Evolutionary conservation across 1,139 yeast species (phyloP).

Genomic region (Taphrina communis): DNA sequence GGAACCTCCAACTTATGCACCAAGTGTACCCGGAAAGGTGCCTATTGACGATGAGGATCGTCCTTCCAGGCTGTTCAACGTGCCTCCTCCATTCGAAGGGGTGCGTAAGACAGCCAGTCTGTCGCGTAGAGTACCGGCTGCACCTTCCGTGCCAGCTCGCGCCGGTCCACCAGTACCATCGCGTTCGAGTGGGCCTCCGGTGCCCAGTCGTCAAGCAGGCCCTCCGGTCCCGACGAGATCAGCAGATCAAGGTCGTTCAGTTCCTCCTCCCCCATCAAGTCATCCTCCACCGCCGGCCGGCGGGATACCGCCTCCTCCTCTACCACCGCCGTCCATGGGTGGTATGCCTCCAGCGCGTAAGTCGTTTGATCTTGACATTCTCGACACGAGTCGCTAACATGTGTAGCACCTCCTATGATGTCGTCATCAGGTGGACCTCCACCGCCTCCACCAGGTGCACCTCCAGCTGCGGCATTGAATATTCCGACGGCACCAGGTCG

Average conservation of each 20-base stretch:
- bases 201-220: slow-evolving; percentile 54
- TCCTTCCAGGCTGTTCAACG: slow-evolving; percentile 43
- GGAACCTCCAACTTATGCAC: slow-evolving; percentile 41
- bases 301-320: slow-evolving; percentile 47
- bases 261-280: slow-evolving; percentile 38
- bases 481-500: slow-evolving; percentile 55
- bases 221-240: slow-evolving; percentile 44
- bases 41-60: slow-evolving; percentile 22
- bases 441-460: slow-evolving; percentile 46
- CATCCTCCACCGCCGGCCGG: slow-evolving; percentile 42
- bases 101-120: slow-evolving; percentile 34
- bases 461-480: slow-evolving; percentile 56
- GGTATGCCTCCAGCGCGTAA: slow-evolving; percentile 27
- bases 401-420: slow-evolving; percentile 8
- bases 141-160: slow-evolving; percentile 47
- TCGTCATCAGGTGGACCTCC: slow-evolving; percentile 41
- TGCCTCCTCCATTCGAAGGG: slow-evolving; percentile 46
- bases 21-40: slow-evolving; percentile 34
- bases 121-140: slow-evolving; percentile 47
- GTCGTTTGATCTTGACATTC: not conserved
- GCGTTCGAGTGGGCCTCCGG: slow-evolving; percentile 50
- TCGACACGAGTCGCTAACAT: not conserved
- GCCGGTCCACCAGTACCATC: slow-evolving; percentile 46
- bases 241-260: slow-evolving; percentile 37
- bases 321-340: slow-evolving; percentile 46